Evolutionary conservation across 148 eudicot genomes (phyloP), one percentile per base, ranked within the genome.

Genomic region (Pharnaceum exiguum): DNA sequence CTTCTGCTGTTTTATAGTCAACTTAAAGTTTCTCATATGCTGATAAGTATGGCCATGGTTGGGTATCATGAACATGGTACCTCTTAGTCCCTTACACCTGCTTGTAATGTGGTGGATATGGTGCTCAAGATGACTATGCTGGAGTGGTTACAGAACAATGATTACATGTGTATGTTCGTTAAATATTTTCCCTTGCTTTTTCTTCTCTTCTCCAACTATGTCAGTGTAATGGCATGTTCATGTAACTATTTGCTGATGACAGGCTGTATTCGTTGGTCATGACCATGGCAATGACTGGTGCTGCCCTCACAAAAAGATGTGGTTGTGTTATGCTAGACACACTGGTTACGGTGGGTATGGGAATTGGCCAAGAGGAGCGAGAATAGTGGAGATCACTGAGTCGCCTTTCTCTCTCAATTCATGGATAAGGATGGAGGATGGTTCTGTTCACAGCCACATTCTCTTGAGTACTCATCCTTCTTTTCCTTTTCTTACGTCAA

Each of bases 211-310:
- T n/a, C n/a, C n/a, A n/a, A n/a, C n/a, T n/a, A n/a, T n/a, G 23
- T 43, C 23, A 43, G 23, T 19, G 23, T 10, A 43, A 43, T 19
- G 4, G 23, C 23, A 43, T 10, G 13, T 43, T 43, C 23, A n/a
- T n/a, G n/a, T n/a, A n/a, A n/a, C n/a, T n/a, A n/a, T n/a, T 38
- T 38, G n/a, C 3, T 60, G 62, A 24, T 19, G 21, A 43, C 79
- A 89, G 94, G 95, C 87, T 21, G 78, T 89, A 62, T 81, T 89
- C 72, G 96, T 86, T 46, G 96, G 96, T 29, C 95, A 89, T 71
- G 79, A 89, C 79, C 90, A 89, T 51, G 96, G 96, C 31, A 70
- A 83, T 51, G 96, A 89, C 68, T 89, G 96, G 96, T 89, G 96
- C 59, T 89, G 95, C 70, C 96, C 96, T 23, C 58, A 83, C 64